These are phyloP conservation scores for Dryas drummondii DNA, from an alignment of 306 rosid genomes.

Conservation along the genomic window DNA sequence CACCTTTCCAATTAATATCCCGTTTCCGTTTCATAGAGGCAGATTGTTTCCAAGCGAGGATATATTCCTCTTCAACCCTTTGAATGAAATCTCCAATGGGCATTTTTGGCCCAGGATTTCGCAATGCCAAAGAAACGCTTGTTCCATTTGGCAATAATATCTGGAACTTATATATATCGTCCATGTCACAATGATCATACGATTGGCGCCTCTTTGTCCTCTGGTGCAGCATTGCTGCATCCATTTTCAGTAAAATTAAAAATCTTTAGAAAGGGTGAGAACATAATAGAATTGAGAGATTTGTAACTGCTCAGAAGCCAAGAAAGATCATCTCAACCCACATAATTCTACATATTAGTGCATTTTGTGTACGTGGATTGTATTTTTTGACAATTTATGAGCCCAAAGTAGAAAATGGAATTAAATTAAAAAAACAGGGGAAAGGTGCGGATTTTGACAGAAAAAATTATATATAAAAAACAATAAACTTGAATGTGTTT, in stretches of 20 bases:
- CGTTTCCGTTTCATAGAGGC: constrained; percentile 26
- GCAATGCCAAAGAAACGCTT: constrained; percentile 26
- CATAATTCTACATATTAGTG: neutral
- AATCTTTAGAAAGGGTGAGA: no score
- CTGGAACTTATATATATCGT: constrained; percentile 28
- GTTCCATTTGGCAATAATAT: constrained; percentile 46
- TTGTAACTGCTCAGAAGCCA: neutral
- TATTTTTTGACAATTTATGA: no score
- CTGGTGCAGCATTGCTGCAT: neutral
- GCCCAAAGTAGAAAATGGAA: no score
- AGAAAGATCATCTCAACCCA: neutral
- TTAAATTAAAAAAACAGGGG: no score
- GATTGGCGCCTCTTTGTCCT: constrained; percentile 23
- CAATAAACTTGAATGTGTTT: no score
- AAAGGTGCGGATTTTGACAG: no score
- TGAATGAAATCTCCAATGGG: constrained; percentile 27
- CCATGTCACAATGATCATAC: neutral
- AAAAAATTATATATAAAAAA: no score
- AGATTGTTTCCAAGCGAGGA: neutral
- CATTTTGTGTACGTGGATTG: neutral
- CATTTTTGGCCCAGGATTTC: constrained; percentile 29
- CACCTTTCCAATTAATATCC: constrained; percentile 35
- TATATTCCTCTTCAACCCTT: constrained; percentile 31
- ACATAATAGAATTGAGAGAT: neutral
- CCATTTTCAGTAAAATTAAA: constrained; percentile 1